Evolutionary conservation across 108 stramenopile species (phyloP).

Genomic region (Mayamaea pseudoterrestris): DNA sequence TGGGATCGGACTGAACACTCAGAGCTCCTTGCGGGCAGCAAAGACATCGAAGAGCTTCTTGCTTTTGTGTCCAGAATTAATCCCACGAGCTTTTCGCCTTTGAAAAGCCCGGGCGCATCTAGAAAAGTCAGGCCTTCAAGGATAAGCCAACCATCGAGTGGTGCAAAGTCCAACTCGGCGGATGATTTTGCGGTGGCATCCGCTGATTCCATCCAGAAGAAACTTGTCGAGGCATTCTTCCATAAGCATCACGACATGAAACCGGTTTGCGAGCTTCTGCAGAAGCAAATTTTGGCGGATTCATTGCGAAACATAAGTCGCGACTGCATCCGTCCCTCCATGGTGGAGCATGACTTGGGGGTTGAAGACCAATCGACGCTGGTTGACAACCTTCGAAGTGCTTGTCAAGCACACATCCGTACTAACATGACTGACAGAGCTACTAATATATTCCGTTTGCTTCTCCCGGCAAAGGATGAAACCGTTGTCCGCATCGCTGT

Average conservation of each 20-base stretch:
- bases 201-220: conserved; percentile 20
- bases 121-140: conserved; percentile 48
- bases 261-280: conserved; percentile 47
- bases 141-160: conserved; percentile 13
- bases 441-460: no score
- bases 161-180: background rate
- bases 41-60: conserved; percentile 45
- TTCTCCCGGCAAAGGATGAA: no score
- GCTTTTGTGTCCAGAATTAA: conserved; percentile 25
- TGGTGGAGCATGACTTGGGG: no score
- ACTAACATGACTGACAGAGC: no score
- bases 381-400: no score
- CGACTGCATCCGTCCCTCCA: no score
- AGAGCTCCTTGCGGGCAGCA: conserved; percentile 26
- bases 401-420: no score
- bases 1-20: conserved; percentile 15
- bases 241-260: conserved; percentile 62
- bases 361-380: no score
- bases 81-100: background rate
- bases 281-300: conserved; percentile 25
- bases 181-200: background rate
- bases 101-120: conserved; percentile 10
- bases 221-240: conserved; percentile 64
- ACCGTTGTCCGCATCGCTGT: no score
- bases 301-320: no score